Evolutionary conservation across 2,329 filamentous ascomycete species (phyloP).

Genomic region (Aspergillus glaucus): DNA sequence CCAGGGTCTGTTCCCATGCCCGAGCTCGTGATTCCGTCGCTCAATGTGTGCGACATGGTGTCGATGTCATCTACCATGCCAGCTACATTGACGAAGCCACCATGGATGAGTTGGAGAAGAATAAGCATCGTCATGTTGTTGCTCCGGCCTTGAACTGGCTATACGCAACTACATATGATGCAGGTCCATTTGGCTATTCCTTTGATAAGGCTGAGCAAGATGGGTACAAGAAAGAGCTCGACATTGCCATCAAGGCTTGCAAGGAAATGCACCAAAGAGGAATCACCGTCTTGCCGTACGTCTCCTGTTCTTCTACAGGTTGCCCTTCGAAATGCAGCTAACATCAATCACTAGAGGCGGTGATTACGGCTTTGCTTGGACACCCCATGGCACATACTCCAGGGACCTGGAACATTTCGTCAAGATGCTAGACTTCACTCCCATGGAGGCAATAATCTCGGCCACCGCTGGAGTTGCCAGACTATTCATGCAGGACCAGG

Average conservation of each 20-base stretch:
- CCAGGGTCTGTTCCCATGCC: conserved; percentile 41
- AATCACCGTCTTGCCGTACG: conserved; percentile 42
- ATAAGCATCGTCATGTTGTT: conserved; percentile 17
- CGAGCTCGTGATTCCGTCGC: conserved; percentile 41
- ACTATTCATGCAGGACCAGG: conserved; percentile 33
- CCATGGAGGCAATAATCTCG: conserved; percentile 40
- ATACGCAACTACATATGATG: conserved; percentile 28
- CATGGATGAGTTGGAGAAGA: conserved; percentile 13
- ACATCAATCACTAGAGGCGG: conserved; percentile 8
- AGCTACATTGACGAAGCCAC: conserved; percentile 39
- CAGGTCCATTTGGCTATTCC: conserved; percentile 34
- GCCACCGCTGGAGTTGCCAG: conserved; percentile 38
- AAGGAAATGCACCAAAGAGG: conserved; percentile 21
- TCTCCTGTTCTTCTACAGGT: not conserved
- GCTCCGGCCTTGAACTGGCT: conserved; percentile 38
- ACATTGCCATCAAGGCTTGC: conserved; percentile 24
- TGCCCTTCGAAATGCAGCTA: not conserved
- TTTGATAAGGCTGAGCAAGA: conserved; percentile 35
- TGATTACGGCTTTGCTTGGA: conserved; percentile 46
- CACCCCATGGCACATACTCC: conserved; percentile 45
- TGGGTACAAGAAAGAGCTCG: conserved; percentile 37
- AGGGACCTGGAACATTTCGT: conserved; percentile 44
- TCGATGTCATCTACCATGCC: conserved; percentile 46
- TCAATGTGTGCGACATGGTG: conserved; percentile 39
- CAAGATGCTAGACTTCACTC: conserved; percentile 41